Evolutionary conservation across 768 basidiomycete genomes (phyloP).

Genomic region (Peribolospora kevripleyi): DNA sequence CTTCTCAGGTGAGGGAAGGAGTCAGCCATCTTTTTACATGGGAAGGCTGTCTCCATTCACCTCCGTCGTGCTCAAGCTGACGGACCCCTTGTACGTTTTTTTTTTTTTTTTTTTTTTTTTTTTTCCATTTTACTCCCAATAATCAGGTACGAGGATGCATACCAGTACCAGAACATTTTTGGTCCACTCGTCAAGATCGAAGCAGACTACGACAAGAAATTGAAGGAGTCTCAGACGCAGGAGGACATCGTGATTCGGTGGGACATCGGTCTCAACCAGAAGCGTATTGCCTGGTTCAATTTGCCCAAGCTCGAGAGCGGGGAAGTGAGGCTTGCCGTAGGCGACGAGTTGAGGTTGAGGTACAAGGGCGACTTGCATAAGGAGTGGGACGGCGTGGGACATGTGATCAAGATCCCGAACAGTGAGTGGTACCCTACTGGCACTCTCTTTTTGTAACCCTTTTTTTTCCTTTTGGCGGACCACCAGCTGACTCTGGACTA

Average conservation of each 20-base stretch:
- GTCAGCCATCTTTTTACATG: neutral
- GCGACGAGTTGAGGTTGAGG: conserved; percentile 75
- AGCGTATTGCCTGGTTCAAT: conserved; percentile 93
- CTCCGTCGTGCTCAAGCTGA: neutral
- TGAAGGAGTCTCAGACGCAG: conserved; percentile 97
- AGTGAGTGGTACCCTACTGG: conserved; percentile 32
- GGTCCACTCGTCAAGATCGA: conserved; percentile 98
- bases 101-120: neutral
- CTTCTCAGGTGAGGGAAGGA: conserved; percentile 29
- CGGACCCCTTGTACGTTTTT: neutral
- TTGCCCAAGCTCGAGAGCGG: conserved; percentile 94
- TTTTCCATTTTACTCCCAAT: neutral
- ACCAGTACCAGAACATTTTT: conserved; percentile 98
- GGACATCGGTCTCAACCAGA: conserved; percentile 96
- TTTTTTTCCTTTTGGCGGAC: neutral
- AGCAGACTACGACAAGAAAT: conserved; percentile 89
- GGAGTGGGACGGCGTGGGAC: conserved; percentile 89
- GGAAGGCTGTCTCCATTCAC: neutral
- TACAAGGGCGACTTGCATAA: conserved; percentile 76
- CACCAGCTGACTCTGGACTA: neutral
- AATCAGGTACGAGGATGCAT: conserved; percentile 72
- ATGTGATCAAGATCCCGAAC: conserved; percentile 97
- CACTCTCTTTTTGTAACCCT: neutral
- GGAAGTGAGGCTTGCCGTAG: conserved; percentile 85
- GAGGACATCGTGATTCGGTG: conserved; percentile 86